Conservation (phyloP, 345 rosid species). For the Kernera saxatilis region DNA sequence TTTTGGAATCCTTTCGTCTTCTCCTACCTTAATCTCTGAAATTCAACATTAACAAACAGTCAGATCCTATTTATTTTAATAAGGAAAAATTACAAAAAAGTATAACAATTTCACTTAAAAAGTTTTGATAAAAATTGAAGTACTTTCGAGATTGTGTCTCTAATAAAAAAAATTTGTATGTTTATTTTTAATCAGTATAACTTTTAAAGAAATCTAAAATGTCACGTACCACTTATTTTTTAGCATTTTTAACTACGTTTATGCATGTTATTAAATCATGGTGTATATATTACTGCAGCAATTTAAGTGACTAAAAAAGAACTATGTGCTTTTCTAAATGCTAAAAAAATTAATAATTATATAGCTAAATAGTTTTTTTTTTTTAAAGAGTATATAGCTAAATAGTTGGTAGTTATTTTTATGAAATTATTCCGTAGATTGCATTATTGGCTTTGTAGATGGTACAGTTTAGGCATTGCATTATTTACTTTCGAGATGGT, state of each 20-base stretch:
- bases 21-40: not conserved
- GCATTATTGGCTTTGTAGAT: conserved; percentile 10
- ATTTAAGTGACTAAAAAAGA: too few species aligned
- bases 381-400: too few species aligned
- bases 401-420: not conserved
- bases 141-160: too few species aligned
- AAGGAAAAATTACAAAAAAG: not conserved
- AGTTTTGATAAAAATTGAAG: too few species aligned
- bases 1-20: not conserved
- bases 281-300: too few species aligned
- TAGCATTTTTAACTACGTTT: not conserved
- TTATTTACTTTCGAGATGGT: conserved; percentile 16
- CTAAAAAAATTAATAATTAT: too few species aligned
- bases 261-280: not conserved
- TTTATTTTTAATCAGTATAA: too few species aligned
- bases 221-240: too few species aligned
- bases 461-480: conserved; percentile 12
- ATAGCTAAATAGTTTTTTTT: too few species aligned
- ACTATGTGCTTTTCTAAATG: too few species aligned
- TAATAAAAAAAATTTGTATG: too few species aligned
- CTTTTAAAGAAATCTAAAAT: too few species aligned
- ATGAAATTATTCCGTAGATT: not conserved
- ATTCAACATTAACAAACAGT: not conserved
- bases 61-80: not conserved
- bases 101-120: not conserved